phyloP scores from a whole-genome alignment of 2,329 filamentous ascomycete genomes.

The Aspergillus versicolor region DNA sequence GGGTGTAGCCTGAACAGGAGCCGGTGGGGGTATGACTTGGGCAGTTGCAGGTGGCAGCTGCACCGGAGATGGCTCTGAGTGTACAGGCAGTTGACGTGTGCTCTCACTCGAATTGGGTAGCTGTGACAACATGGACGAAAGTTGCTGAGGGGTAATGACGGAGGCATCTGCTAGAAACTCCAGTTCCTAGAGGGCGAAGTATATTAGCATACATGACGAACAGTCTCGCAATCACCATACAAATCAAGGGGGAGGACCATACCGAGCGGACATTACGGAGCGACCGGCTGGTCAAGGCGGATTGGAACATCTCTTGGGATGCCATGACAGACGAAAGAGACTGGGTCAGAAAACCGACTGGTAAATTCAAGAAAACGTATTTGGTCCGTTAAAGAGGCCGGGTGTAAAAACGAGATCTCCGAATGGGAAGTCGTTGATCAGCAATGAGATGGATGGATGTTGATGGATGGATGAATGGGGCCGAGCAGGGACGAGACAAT shows the following conservation, averaged over 20 bases:
- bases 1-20: constrained; percentile 23
- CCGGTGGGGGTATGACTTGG: constrained; percentile 17
- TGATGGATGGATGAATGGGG: constrained; percentile 8
- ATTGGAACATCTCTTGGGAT: constrained; percentile 34
- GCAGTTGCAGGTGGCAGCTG: constrained; percentile 24
- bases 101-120: constrained; percentile 59
- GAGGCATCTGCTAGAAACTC: constrained; percentile 83
- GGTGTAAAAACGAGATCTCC: not conserved
- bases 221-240: not conserved
- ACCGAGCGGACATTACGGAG: constrained; percentile 85
- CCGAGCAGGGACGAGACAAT: constrained; percentile 7
- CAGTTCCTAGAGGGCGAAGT: constrained; percentile 65
- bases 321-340: constrained; percentile 29
- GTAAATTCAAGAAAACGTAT: not conserved
- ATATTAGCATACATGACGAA: constrained; percentile 4
- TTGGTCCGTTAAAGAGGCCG: not conserved
- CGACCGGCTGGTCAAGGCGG: constrained; percentile 74
- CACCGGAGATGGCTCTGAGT: constrained; percentile 21
- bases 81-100: constrained; percentile 16
- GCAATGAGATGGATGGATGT: constrained; percentile 9
- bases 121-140: constrained; percentile 70
- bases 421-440: constrained; percentile 2
- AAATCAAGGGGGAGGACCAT: constrained; percentile 32
- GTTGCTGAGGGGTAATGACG: constrained; percentile 72
- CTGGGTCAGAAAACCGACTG: not conserved